A percentile compares a stretch with the other conserved stretches of the same genome.
Conservation (phyloP, 306 rosid species). For the Rosa chinensis region DNA sequence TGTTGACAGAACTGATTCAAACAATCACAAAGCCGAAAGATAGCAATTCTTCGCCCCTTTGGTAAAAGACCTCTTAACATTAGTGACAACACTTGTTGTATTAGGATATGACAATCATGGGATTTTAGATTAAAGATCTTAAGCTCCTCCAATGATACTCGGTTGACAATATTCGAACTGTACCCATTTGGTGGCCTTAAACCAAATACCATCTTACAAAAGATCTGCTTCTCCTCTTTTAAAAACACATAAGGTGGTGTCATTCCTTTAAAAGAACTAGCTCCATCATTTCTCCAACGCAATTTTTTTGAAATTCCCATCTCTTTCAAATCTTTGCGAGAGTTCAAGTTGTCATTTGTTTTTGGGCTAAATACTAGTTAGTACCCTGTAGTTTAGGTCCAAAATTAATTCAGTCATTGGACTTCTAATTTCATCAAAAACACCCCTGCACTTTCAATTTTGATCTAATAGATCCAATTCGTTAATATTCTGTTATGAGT, state of each 20-base stretch:
- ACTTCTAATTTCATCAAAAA: too few relatives aligned
- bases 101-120: background rate
- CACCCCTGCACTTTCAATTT: too few relatives aligned
- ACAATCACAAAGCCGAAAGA: background rate
- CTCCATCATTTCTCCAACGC: background rate
- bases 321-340: background rate
- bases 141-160: background rate
- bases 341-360: background rate
- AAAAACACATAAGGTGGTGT: background rate
- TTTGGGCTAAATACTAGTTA: too few relatives aligned
- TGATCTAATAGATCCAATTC: too few relatives aligned
- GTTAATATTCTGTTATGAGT: too few relatives aligned
- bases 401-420: too few relatives aligned
- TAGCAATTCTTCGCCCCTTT: background rate
- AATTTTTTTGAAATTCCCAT: background rate
- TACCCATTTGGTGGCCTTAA: background rate
- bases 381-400: too few relatives aligned
- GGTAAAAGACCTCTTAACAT: background rate
- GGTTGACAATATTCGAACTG: background rate
- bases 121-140: background rate
- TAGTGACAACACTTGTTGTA: background rate
- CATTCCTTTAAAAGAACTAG: background rate
- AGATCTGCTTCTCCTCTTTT: background rate
- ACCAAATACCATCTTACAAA: background rate
- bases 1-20: background rate